These are phyloP conservation scores for Pichia sp. DNA, from an alignment of 1,139 yeast species.

Conservation along the genomic window DNA sequence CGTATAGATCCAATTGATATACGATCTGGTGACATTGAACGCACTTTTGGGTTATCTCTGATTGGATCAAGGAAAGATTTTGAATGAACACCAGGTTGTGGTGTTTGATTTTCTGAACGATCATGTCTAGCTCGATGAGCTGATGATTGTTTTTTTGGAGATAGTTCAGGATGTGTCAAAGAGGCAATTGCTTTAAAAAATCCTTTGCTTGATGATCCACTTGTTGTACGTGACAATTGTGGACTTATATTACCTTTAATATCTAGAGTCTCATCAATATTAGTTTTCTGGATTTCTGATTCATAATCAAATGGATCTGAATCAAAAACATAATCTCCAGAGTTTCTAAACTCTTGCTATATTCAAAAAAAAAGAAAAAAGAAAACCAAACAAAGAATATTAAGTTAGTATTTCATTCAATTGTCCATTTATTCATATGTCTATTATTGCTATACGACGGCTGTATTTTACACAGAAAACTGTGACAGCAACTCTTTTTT, in stretches of 20 bases:
- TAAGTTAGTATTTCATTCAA: neutral
- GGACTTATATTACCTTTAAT: neutral
- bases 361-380: neutral
- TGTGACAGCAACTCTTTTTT: neutral
- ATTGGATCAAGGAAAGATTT: conserved; percentile 14
- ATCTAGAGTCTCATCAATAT: neutral
- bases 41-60: conserved; percentile 8
- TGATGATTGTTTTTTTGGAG: conserved; percentile 11
- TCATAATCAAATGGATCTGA: conserved; percentile 9
- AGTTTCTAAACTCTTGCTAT: conserved; percentile 7
- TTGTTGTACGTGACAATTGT: neutral
- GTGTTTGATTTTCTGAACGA: conserved; percentile 3
- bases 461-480: too few relatives aligned
- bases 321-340: conserved; percentile 16
- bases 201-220: conserved; percentile 3
- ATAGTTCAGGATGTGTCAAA: conserved; percentile 9
- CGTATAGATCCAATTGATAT: conserved; percentile 7
- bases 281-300: conserved; percentile 6
- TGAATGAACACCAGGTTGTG: conserved; percentile 12
- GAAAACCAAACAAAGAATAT: too few relatives aligned
- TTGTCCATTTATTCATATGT: too few relatives aligned
- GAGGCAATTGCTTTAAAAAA: conserved; percentile 11
- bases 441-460: too few relatives aligned
- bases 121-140: conserved; percentile 11
- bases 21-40: conserved; percentile 13